These are phyloP conservation scores for Malassezia brasiliensis DNA, from an alignment of 1,284 basidiomycete species.

Conservation along the genomic window DNA sequence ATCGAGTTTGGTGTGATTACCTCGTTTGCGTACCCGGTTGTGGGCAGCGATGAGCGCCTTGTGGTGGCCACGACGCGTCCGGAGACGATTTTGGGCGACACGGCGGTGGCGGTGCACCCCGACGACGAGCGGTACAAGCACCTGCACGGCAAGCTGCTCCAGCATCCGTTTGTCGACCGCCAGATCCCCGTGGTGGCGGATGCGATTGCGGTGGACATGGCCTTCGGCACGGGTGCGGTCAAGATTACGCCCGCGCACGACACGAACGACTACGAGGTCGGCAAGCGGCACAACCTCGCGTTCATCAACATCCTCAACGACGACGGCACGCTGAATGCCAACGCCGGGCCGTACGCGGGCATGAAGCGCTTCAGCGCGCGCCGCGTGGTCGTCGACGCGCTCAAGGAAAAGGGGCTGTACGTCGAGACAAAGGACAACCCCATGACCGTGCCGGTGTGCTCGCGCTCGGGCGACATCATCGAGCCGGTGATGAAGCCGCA, in stretches of 20 bases:
- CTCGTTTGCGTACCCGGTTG: constrained; percentile 85
- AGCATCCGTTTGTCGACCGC: constrained; percentile 82
- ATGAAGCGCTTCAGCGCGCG: constrained; percentile 85
- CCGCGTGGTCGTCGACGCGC: constrained; percentile 68
- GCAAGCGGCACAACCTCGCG: constrained; percentile 72
- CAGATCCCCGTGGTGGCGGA: constrained; percentile 83
- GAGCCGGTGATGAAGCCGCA: constrained; percentile 95
- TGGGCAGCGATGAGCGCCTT: constrained; percentile 76
- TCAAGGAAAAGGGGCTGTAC: constrained; percentile 78
- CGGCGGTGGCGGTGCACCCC: constrained; percentile 91
- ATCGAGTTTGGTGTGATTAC: constrained; percentile 97
- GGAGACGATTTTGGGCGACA: constrained; percentile 97
- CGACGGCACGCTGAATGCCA: constrained; percentile 88
- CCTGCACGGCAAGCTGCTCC: constrained; percentile 82
- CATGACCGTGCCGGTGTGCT: constrained; percentile 47
- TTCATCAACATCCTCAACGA: constrained; percentile 96
- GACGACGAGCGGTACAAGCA: constrained; percentile 89
- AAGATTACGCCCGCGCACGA: constrained; percentile 99
- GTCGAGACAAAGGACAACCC: constrained; percentile 72
- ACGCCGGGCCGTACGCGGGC: constrained; percentile 69
- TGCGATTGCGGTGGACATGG: constrained; percentile 77
- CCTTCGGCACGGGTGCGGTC: constrained; percentile 94
- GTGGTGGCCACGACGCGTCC: constrained; percentile 94
- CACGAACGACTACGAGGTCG: constrained; percentile 93
- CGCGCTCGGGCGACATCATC: constrained; percentile 69